Conservation (phyloP, 1,284 basidiomycete species). For the Marasmius fiardii region DNA sequence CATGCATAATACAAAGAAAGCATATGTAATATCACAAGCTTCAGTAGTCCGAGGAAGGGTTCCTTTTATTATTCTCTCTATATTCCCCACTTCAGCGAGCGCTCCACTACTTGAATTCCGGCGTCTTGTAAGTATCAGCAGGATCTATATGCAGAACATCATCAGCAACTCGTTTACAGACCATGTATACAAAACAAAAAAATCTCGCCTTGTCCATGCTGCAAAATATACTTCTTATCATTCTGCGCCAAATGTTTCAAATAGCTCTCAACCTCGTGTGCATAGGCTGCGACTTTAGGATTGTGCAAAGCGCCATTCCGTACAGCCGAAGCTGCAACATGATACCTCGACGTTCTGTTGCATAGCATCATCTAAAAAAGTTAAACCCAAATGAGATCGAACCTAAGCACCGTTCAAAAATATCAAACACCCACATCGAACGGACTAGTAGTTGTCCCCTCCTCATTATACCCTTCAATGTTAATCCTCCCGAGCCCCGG, state of each 20-base stretch:
- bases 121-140: slow-evolving; percentile 1
- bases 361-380: slow-evolving; percentile 64
- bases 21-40: no score
- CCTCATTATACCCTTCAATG: slow-evolving; percentile 62
- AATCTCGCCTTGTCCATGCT: slow-evolving; percentile 48
- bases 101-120: not conserved
- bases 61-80: no score
- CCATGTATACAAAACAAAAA: not conserved
- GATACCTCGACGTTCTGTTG: slow-evolving; percentile 62
- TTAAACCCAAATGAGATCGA: not conserved
- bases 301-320: slow-evolving; percentile 50
- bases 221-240: slow-evolving; percentile 52
- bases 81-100: no score
- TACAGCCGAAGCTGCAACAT: slow-evolving; percentile 58
- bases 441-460: slow-evolving; percentile 68
- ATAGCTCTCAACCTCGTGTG: slow-evolving; percentile 49
- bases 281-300: slow-evolving; percentile 45
- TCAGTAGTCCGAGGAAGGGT: no score
- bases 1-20: no score
- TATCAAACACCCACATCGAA: slow-evolving; percentile 45
- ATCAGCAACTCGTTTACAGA: not conserved
- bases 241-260: slow-evolving; percentile 54
- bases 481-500: slow-evolving; percentile 44
- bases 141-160: not conserved
- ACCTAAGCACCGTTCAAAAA: not conserved